A percentile compares a stretch with the other conserved stretches of the same genome.
Conservation (phyloP, 331 rosid species). For the Quercus phellos region DNA sequence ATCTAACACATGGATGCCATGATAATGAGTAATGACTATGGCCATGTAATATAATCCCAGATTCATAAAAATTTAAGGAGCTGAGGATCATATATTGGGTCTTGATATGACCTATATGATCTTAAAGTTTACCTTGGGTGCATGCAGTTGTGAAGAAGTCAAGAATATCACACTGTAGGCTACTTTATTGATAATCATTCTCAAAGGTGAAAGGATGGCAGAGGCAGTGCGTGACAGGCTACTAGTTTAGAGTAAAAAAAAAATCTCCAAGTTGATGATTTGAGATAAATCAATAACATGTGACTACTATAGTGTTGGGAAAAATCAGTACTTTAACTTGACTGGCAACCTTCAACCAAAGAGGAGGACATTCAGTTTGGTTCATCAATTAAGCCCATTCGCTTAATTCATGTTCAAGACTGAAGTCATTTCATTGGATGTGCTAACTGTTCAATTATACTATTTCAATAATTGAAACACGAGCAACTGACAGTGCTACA, state of each 20-base stretch:
- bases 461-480: background rate
- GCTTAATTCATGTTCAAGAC: background rate
- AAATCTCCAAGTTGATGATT: background rate
- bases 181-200: background rate
- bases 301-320: background rate
- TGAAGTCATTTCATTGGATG: background rate
- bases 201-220: background rate
- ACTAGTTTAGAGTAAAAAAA: background rate
- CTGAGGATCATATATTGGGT: too few relatives aligned
- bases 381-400: background rate
- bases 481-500: background rate
- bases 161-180: background rate
- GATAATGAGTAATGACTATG: too few relatives aligned
- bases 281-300: background rate
- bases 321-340: background rate
- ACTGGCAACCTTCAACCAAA: background rate
- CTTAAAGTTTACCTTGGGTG: background rate
- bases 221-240: background rate
- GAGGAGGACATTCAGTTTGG: too few relatives aligned
- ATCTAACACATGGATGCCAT: too few relatives aligned
- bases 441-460: background rate
- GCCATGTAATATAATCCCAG: too few relatives aligned
- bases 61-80: too few relatives aligned
- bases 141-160: background rate
- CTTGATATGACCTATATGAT: background rate